Evolutionary conservation across 176 grass and related monocot genomes (phyloP).

Genomic region (Chrysopogon serrulatus): DNA sequence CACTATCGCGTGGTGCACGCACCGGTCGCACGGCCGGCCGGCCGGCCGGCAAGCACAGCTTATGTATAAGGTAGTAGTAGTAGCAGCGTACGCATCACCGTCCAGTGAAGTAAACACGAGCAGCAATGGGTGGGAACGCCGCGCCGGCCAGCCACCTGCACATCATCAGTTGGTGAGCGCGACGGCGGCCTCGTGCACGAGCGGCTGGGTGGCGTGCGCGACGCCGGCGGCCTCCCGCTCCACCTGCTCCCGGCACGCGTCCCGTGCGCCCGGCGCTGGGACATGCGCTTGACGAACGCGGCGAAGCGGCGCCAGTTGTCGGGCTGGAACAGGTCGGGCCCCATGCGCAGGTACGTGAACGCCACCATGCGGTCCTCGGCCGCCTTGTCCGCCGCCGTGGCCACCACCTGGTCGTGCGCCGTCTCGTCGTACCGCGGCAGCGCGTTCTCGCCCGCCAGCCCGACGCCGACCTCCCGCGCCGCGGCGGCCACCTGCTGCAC

Average conservation of each 20-base stretch:
- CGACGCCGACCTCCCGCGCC: slow-evolving; percentile 31
- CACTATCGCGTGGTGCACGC: neutral
- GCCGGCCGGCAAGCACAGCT: neutral
- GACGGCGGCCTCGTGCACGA: slow-evolving; percentile 50
- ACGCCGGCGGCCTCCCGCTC: slow-evolving; percentile 42
- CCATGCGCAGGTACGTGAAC: slow-evolving; percentile 83
- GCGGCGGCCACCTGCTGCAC: slow-evolving; percentile 66
- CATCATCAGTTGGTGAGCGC: slow-evolving; percentile 17
- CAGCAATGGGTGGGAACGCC: neutral
- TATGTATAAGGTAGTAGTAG: neutral
- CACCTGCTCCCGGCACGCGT: slow-evolving; percentile 5
- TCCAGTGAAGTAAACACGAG: neutral
- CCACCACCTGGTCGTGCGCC: slow-evolving; percentile 61
- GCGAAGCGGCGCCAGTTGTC: slow-evolving; percentile 74
- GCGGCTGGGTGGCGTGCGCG: slow-evolving; percentile 45
- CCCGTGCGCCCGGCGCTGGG: neutral
- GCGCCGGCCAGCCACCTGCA: too few species aligned
- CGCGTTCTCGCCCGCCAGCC: slow-evolving; percentile 66
- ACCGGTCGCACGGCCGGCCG: neutral
- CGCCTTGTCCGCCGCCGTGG: slow-evolving; percentile 19
- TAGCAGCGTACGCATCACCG: neutral
- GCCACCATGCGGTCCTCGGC: slow-evolving; percentile 59
- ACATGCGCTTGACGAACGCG: slow-evolving; percentile 61
- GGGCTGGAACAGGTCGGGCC: slow-evolving; percentile 51
- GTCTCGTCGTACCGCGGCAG: slow-evolving; percentile 61